Conservation (phyloP, 2,329 filamentous ascomycete genomes). For the Microcyclospora pomicola region DNA sequence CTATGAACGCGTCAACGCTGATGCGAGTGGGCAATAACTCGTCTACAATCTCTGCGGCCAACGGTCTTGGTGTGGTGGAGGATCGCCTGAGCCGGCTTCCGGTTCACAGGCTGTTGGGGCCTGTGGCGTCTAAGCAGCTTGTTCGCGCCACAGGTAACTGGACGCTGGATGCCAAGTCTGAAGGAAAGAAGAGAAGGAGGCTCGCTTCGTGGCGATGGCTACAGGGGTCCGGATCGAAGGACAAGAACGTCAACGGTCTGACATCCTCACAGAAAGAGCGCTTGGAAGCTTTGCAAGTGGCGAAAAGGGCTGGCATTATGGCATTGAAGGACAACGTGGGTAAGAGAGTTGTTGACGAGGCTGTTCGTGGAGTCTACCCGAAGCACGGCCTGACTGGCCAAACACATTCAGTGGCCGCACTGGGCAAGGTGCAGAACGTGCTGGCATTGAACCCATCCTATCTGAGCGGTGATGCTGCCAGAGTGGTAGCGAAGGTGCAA, state of each 20-base stretch:
- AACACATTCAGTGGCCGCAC: neutral
- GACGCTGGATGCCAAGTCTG: conserved; percentile 8
- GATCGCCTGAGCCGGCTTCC: conserved; percentile 13
- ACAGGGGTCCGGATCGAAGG: conserved; percentile 1
- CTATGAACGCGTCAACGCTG: conserved; percentile 7
- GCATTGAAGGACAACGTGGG: conserved; percentile 6
- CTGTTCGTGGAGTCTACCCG: conserved; percentile 16
- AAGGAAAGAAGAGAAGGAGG: conserved; percentile 9
- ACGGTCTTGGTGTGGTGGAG: conserved; percentile 14
- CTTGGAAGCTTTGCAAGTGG: conserved; percentile 3
- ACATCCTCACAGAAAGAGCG: neutral
- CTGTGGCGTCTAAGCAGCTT: too few relatives aligned
- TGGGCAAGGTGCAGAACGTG: too few relatives aligned
- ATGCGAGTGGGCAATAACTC: conserved; percentile 6
- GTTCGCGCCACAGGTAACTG: conserved; percentile 2
- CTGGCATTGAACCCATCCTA: too few relatives aligned
- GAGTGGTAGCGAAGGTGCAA: too few relatives aligned
- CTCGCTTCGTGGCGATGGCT: neutral
- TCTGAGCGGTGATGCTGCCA: too few relatives aligned
- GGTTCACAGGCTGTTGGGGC: conserved; percentile 9
- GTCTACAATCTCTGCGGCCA: conserved; percentile 14
- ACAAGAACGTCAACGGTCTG: conserved; percentile 3
- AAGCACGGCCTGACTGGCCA: conserved; percentile 2
- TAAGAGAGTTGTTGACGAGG: conserved; percentile 9
- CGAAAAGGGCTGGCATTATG: conserved; percentile 1